A percentile compares a stretch with the other conserved stretches of the same genome.
phyloP scores from a whole-genome alignment of 441 rosid species.

The Bocquillonia castaneifolia region DNA sequence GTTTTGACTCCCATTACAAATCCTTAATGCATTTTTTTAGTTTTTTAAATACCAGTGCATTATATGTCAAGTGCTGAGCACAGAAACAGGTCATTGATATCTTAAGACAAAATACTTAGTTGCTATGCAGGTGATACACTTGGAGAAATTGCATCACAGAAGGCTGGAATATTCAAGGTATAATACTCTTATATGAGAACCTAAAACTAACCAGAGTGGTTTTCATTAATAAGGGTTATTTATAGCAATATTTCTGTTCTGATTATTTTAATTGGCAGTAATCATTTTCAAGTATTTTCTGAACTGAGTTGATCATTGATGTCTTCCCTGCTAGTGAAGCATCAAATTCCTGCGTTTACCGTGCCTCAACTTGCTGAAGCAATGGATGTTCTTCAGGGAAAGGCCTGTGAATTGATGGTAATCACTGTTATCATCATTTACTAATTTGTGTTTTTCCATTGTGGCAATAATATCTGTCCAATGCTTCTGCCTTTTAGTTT shows the following conservation, averaged over 20 bases:
- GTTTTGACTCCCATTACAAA: background rate
- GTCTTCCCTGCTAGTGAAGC: constrained; percentile 63
- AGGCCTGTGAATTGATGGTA: constrained; percentile 54
- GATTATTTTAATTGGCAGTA: constrained; percentile 31
- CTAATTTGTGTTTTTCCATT: background rate
- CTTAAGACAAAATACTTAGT: constrained; percentile 8
- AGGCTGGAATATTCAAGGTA: constrained; percentile 96
- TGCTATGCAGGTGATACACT: constrained; percentile 60
- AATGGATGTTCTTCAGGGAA: constrained; percentile 62
- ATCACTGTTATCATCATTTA: constrained; percentile 13
- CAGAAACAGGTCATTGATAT: background rate
- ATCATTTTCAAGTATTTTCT: constrained; percentile 39
- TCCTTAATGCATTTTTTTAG: background rate
- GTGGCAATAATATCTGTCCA: background rate
- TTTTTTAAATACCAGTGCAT: background rate
- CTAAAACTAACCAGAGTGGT: constrained; percentile 21
- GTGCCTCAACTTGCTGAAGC: constrained; percentile 80
- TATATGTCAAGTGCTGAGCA: background rate
- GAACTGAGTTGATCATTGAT: constrained; percentile 46
- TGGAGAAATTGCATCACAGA: constrained; percentile 67
- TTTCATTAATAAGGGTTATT: constrained; percentile 20
- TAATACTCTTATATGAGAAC: constrained; percentile 20
- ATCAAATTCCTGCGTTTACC: constrained; percentile 80
- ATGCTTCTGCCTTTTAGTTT: background rate
- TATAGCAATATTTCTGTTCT: constrained; percentile 26